phyloP scores from a whole-genome alignment of 352 stramenopile species.

The Globisporangium mamillatum region DNA sequence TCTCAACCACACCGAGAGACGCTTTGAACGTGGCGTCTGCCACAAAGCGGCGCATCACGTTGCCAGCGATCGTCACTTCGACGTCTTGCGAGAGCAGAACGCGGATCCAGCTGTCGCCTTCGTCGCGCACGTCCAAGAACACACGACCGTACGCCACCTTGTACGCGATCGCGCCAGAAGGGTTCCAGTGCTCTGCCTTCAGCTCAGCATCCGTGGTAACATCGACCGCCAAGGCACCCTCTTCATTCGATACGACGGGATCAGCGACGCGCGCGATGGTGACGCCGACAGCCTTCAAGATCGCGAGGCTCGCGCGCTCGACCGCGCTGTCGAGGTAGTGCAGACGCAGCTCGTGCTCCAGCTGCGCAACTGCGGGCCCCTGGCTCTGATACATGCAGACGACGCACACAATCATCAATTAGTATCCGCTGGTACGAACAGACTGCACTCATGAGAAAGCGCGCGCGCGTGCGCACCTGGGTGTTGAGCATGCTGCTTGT shows the following conservation, averaged over 20 bases:
- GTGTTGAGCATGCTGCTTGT: conserved; percentile 4
- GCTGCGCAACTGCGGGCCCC: conserved; percentile 5
- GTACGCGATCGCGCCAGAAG: conserved; percentile 28
- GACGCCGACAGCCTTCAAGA: conserved; percentile 57
- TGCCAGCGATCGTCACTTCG: conserved; percentile 23
- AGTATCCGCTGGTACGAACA: neutral
- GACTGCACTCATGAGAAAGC: neutral
- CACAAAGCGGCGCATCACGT: conserved; percentile 49
- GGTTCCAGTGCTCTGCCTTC: conserved; percentile 46
- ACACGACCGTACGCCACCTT: conserved; percentile 36
- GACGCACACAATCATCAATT: neutral
- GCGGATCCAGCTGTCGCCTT: conserved; percentile 68
- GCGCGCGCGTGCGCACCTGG: neutral
- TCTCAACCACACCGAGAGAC: conserved; percentile 18
- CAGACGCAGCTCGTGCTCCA: conserved; percentile 43
- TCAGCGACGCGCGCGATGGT: conserved; percentile 14
- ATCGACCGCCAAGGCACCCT: conserved; percentile 10
- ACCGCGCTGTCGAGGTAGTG: conserved; percentile 62
- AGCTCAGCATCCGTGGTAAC: conserved; percentile 24
- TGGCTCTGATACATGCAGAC: neutral
- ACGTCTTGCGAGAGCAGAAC: conserved; percentile 39
- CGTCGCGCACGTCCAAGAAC: conserved; percentile 67
- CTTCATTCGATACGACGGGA: neutral
- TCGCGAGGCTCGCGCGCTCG: conserved; percentile 54
- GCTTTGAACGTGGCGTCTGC: conserved; percentile 20